Percentiles rank a stretch among this genome's conserved stretches.
Conservation (phyloP, 192 early-diverging fungal genomes). For the Coemansia sp. region DNA sequence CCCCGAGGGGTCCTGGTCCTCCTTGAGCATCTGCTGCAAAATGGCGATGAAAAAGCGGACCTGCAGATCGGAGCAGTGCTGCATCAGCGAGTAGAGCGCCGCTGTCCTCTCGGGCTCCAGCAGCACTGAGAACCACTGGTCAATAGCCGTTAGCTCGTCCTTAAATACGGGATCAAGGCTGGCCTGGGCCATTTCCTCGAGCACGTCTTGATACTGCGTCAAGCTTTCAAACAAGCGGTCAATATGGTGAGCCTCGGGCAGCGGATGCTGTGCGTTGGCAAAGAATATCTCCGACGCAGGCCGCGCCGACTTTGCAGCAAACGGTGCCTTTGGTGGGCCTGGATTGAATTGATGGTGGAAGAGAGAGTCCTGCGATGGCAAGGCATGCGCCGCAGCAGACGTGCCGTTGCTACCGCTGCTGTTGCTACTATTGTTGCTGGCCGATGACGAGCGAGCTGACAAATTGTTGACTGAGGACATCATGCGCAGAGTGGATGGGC, state of each 20-base stretch:
- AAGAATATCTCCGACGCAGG: conserved; percentile 50
- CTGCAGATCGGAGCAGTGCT: conserved; percentile 87
- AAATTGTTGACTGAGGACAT: conserved; percentile 35
- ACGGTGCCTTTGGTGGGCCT: conserved; percentile 27
- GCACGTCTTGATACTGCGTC: conserved; percentile 84
- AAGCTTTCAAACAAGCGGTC: conserved; percentile 92
- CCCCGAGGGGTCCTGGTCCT: conserved; percentile 64
- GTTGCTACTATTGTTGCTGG: conserved; percentile 17
- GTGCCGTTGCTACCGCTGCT: conserved; percentile 4
- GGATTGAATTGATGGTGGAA: conserved; percentile 17
- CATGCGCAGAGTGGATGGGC: conserved; percentile 10
- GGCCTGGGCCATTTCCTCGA: conserved; percentile 85
- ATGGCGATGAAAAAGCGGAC: conserved; percentile 93
- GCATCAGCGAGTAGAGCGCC: conserved; percentile 88
- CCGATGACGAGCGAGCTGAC: conserved; percentile 12
- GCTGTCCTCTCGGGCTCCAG: conserved; percentile 88
- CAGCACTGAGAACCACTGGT: conserved; percentile 91
- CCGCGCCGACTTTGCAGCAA: conserved; percentile 26
- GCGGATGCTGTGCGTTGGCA: conserved; percentile 46
- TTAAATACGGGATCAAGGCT: conserved; percentile 81
- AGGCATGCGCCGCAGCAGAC: background rate
- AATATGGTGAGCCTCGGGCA: conserved; percentile 50
- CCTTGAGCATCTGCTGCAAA: conserved; percentile 88
- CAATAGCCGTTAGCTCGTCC: conserved; percentile 88
- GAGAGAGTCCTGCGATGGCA: conserved; percentile 11